These are phyloP conservation scores for Simmondsia chinensis DNA, from an alignment of 148 eudicot genomes.

Conservation along the genomic window DNA sequence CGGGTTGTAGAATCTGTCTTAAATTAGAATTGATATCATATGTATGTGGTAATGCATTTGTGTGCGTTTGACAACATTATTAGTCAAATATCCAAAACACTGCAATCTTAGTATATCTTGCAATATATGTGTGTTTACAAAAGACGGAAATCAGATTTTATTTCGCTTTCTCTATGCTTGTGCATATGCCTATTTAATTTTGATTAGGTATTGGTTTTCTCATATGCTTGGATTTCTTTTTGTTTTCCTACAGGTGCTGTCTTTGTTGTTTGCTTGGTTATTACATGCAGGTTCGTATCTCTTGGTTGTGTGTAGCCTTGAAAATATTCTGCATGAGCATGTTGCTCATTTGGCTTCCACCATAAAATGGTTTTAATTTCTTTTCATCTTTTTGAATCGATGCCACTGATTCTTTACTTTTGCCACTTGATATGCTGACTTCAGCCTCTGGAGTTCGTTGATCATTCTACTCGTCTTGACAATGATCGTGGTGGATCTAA, in stretches of 20 bases:
- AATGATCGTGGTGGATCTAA: constrained; percentile 86
- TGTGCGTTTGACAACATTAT: too few relatives aligned
- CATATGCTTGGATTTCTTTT: neutral
- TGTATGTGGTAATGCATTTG: too few relatives aligned
- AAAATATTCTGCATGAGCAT: neutral
- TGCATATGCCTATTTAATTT: constrained; percentile 1
- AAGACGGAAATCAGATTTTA: too few relatives aligned
- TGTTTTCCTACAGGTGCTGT: constrained; percentile 66
- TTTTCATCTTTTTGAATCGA: constrained; percentile 1
- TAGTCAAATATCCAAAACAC: too few relatives aligned
- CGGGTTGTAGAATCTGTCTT: too few relatives aligned
- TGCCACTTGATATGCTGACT: constrained; percentile 11
- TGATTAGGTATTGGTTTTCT: neutral
- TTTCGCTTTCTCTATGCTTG: too few relatives aligned
- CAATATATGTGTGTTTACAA: too few relatives aligned
- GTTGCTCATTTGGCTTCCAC: constrained; percentile 7
- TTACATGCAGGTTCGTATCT: constrained; percentile 82
- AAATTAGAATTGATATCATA: too few relatives aligned
- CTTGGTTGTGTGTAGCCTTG: neutral
- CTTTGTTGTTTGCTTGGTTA: constrained; percentile 69
- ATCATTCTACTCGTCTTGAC: constrained; percentile 74
- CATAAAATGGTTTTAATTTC: neutral
- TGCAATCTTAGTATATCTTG: too few relatives aligned
- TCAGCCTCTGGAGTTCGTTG: constrained; percentile 89
- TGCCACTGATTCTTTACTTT: constrained; percentile 6